Percentiles rank a stretch among this genome's conserved stretches.
Evolutionary conservation across 2,329 filamentous ascomycete species (phyloP).

Genomic region (Verticillium albo-atrum): DNA sequence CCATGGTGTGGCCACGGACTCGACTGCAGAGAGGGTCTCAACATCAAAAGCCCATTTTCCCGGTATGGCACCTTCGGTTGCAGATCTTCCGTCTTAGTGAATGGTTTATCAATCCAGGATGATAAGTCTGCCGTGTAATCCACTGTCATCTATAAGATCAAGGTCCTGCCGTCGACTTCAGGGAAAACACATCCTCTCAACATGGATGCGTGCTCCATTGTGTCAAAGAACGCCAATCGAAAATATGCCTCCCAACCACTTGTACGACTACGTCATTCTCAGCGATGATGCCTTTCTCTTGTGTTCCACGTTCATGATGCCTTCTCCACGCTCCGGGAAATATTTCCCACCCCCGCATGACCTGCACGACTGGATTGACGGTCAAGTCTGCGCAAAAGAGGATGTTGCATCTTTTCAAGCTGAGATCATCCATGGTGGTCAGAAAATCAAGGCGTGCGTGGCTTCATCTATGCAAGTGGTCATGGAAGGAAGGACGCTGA

Average conservation of each 20-base stretch:
- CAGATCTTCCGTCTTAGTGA: neutral
- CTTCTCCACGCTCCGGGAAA: neutral
- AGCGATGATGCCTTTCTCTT: neutral
- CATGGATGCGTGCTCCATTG: neutral
- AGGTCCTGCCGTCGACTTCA: neutral
- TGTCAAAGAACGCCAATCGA: neutral
- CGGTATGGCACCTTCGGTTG: too few species aligned
- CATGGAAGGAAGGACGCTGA: neutral
- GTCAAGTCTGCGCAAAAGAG: neutral
- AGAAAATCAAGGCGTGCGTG: neutral
- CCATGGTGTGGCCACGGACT: neutral
- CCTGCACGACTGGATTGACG: neutral
- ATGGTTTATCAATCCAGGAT: neutral
- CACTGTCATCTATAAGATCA: neutral
- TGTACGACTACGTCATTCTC: neutral
- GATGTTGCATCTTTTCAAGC: neutral
- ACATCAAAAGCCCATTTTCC: neutral
- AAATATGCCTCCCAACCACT: neutral
- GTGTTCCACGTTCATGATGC: neutral
- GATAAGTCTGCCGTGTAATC: neutral
- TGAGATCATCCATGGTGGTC: neutral
- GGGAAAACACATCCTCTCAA: neutral
- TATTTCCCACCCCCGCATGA: neutral
- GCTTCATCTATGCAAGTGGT: neutral
- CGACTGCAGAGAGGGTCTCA: neutral